Percentiles rank a stretch among this genome's conserved stretches.
Conservation (phyloP, 1,284 basidiomycete genomes). For the Rhodotorula glutinis region DNA sequence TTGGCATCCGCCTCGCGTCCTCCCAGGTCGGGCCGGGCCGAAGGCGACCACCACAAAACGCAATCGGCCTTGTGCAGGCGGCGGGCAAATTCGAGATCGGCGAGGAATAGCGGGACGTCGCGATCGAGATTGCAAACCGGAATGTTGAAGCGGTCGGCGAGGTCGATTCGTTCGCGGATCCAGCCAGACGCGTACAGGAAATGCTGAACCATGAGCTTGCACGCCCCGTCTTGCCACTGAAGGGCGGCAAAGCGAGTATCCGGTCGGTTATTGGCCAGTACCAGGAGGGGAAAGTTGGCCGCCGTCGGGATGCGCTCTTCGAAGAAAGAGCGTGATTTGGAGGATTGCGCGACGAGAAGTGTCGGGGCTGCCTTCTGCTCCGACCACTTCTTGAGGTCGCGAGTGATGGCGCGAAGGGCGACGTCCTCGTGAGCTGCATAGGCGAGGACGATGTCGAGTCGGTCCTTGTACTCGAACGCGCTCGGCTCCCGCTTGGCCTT, state of each 20-base stretch:
- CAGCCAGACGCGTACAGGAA: conserved; percentile 76
- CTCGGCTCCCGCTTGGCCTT: conserved; percentile 41
- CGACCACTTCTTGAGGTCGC: conserved; percentile 66
- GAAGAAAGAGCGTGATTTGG: conserved; percentile 80
- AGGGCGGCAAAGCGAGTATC: conserved; percentile 50
- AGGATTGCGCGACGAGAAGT: conserved; percentile 78
- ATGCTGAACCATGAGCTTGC: conserved; percentile 70
- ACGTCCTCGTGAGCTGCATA: conserved; percentile 77
- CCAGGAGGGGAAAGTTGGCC: conserved; percentile 80
- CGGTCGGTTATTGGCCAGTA: conserved; percentile 71
- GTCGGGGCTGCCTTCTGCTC: conserved; percentile 64
- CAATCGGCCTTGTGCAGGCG: conserved; percentile 81
- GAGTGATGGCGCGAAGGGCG: conserved; percentile 82
- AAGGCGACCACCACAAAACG: conserved; percentile 94
- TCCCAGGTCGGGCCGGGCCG: conserved; percentile 86
- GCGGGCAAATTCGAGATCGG: conserved; percentile 88
- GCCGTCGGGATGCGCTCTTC: conserved; percentile 70
- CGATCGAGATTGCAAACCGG: conserved; percentile 85
- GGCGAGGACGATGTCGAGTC: conserved; percentile 64
- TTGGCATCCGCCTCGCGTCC: conserved; percentile 78
- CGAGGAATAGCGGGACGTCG: conserved; percentile 79
- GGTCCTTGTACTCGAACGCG: conserved; percentile 65
- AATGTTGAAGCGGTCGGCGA: conserved; percentile 88
- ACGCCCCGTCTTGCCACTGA: conserved; percentile 56
- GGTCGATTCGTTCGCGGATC: conserved; percentile 74